Evolutionary conservation across 1,284 basidiomycete species (phyloP).

Genomic region (Cutaneotrichosporon mucoides): DNA sequence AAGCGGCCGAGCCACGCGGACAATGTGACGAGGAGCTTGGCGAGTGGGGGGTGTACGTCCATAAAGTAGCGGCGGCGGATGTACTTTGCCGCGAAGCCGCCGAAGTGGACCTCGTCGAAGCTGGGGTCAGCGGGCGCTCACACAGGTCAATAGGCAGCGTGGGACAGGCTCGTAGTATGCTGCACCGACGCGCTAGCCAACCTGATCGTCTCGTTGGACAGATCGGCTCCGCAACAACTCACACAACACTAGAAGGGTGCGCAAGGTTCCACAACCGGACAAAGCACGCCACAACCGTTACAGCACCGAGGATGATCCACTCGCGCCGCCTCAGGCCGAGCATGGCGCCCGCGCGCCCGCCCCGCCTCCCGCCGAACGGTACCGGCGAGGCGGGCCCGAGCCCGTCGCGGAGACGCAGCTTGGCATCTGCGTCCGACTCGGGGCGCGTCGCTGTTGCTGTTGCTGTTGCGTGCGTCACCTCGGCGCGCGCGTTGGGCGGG

Average conservation of each 20-base stretch:
- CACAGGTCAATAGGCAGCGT: not conserved
- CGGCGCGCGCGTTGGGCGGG: not conserved
- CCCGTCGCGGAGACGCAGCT: slow-evolving; percentile 14
- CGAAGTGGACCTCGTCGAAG: slow-evolving; percentile 96
- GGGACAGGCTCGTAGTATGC: no score
- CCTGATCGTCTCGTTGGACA: no score
- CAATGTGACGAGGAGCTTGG: slow-evolving; percentile 90
- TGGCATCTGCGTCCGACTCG: slow-evolving; percentile 21
- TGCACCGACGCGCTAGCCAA: no score
- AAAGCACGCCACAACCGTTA: slow-evolving; percentile 57
- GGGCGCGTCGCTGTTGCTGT: not conserved
- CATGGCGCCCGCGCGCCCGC: slow-evolving; percentile 16
- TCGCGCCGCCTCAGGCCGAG: slow-evolving; percentile 38
- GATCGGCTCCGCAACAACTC: slow-evolving; percentile 45
- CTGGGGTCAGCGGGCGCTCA: slow-evolving; percentile 50
- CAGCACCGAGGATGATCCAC: slow-evolving; percentile 34
- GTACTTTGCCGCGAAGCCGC: slow-evolving; percentile 82
- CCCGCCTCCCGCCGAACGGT: slow-evolving; percentile 30
- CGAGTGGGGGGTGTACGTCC: slow-evolving; percentile 96
- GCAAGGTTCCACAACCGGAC: slow-evolving; percentile 77
- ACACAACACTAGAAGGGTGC: slow-evolving; percentile 84
- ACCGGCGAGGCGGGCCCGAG: not conserved
- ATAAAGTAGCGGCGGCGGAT: slow-evolving; percentile 93
- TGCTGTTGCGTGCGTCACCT: not conserved
- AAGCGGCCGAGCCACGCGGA: slow-evolving; percentile 87